Evolutionary conservation across 2,329 filamentous ascomycete species (phyloP), one percentile per base, ranked within the genome.

Genomic region (Cladosporium sphaerospermum): DNA sequence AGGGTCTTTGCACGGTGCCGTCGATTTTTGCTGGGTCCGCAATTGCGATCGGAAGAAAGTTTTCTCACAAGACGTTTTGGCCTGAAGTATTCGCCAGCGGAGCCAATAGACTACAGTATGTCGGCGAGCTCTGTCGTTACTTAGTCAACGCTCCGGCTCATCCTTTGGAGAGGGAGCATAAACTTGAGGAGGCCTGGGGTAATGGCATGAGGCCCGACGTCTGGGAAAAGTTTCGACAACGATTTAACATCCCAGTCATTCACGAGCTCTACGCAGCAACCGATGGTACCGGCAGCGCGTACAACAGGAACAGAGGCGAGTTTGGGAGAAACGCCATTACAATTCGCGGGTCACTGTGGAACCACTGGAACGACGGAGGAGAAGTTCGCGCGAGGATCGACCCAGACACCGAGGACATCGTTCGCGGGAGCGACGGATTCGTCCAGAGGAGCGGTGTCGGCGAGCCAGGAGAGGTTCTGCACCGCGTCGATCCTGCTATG

Each of bases 151-250:
- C 84, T 0, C 79, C 77, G 1, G 70, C 84, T 2, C 75, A 81
- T 3, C 77, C 84, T 53, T 72, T 90, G 18, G 89, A 95, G 69
- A 80, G 78, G 62, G 79, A 83, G 60, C 85, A 95, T 71, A 77
- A 74, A 0, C 81, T 95, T 11, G 80, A 81, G 8, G 64, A 84
- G 8, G 88, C 88, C 0, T 87, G 90, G 61, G 89, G 89, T 11
- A 95, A 95, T 64, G 89, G 89, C 2, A 75, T 95, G 16, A 79
- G 89, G 0, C 87, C 89, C 0, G 89, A 95, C 63, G 81, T 95
- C 28, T 95, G 89, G 89, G 82, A 88, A 56, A 74, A 72, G 9
- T 91, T 95, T 73, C 88, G 89, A 64, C 76, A 85, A 33, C 82
- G 89, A 7, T 95, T 69, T 55, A 60, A 61, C 13, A 64, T 69